A percentile compares a stretch with the other conserved stretches of the same genome.
phyloP scores from a whole-genome alignment of 2,329 filamentous ascomycete species.

The Ascochyta rabiei region DNA sequence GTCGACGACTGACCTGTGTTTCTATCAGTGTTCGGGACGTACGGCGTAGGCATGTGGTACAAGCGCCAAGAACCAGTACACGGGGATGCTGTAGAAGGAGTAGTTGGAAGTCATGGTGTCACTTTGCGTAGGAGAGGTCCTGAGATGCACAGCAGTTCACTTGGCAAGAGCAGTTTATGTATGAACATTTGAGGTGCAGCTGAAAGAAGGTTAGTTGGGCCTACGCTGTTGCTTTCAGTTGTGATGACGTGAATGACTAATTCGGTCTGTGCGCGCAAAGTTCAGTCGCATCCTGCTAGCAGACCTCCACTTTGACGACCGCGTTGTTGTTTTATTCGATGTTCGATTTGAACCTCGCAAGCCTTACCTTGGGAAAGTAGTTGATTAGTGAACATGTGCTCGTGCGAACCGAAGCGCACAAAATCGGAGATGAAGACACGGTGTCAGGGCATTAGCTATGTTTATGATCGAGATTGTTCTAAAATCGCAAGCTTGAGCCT shows the following conservation, averaged over 20 bases:
- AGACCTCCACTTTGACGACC: background rate
- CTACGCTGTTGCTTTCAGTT: too few species aligned
- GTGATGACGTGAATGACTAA: background rate
- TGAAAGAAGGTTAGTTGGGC: too few species aligned
- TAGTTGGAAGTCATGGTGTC: constrained; percentile 30
- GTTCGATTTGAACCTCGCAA: background rate
- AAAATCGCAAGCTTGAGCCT: too few species aligned
- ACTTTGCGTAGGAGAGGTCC: background rate
- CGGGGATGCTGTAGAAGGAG: constrained; percentile 34
- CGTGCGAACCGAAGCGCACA: background rate
- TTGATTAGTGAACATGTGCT: background rate
- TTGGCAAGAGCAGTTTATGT: too few species aligned
- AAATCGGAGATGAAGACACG: background rate
- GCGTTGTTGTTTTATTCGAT: background rate
- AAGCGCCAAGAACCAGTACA: constrained; percentile 31
- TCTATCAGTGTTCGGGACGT: background rate
- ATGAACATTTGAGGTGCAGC: too few species aligned
- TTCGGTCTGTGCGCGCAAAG: background rate
- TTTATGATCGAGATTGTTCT: background rate
- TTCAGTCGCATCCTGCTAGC: background rate
- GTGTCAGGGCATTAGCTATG: background rate
- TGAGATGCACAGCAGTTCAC: too few species aligned
- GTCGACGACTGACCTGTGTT: background rate
- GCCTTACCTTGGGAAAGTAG: background rate
- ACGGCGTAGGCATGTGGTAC: constrained; percentile 31